These are phyloP conservation scores for Ophiosphaerella narmari DNA, from an alignment of 2,329 filamentous ascomycete genomes.

Conservation along the genomic window DNA sequence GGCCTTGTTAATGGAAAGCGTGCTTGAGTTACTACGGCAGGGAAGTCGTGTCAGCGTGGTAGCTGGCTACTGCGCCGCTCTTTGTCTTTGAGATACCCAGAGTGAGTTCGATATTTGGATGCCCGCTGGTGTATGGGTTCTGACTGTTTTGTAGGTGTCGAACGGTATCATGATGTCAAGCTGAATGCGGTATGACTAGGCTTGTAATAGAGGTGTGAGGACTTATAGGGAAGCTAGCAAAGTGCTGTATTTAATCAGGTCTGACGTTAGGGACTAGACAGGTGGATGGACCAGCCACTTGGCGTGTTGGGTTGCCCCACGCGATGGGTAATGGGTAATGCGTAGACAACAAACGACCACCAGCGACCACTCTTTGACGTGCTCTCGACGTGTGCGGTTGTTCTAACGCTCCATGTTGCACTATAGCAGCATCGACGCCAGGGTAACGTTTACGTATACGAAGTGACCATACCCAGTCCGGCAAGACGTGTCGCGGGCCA, in stretches of 20 bases:
- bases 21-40: neutral
- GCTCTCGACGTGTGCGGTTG: neutral
- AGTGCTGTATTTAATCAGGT: no score
- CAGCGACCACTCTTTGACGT: neutral
- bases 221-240: no score
- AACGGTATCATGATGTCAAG: neutral
- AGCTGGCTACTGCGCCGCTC: conserved; percentile 28
- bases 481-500: neutral
- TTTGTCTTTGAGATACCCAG: conserved; percentile 6
- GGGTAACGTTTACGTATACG: conserved; percentile 1
- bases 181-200: no score
- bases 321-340: no score
- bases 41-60: conserved; percentile 12
- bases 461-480: conserved; percentile 5
- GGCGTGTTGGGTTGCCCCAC: no score
- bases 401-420: conserved; percentile 11
- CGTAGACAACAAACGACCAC: no score
- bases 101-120: neutral
- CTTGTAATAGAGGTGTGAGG: no score
- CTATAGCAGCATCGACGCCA: conserved; percentile 3
- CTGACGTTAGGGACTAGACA: no score
- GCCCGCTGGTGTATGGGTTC: neutral
- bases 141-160: neutral
- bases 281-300: no score
- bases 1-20: no score